Base-by-base conservation (phyloP, 1,284 basidiomycete species). In the Ustilago hordei region DNA sequence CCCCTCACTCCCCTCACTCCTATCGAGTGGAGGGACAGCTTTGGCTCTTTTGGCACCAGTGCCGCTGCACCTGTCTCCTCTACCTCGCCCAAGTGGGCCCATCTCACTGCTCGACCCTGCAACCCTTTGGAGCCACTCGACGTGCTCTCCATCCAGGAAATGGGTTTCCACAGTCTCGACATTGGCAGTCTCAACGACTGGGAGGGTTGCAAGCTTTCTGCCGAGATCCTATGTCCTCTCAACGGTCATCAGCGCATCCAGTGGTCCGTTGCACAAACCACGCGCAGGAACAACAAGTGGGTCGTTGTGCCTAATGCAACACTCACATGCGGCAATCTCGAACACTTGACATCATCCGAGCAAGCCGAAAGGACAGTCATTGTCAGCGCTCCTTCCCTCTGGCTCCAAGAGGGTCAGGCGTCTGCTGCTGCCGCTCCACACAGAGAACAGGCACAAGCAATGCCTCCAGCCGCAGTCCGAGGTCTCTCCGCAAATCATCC, bases 151-250 rank as follows among this genome's bases (percentile, higher is more conserved):
- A 78, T 84, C 52, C 73, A 82, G 17, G 82, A 84, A 39, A 82
- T 84, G 81, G 81, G 81, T 8, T 56, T 75, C 36, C 82, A 84
- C 63, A 74, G 79, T 32, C 67, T 84, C 64, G 74, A 84, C 55
- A 56, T 84, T 15, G 82, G 82, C 66, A 79, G 73, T 60, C 61
- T 74, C 36, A 75, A 72, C 43, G 81, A 84, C 54, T 84, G 82
- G 82, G 70, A 81, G 15, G 82, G 82, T 23, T 68, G 63, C 59
- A 71, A 67, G 52, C 65, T 81, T n/a, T 72, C 70, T 19, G 70
- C 75, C 45, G 67, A 78, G 55, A 69, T 78, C 47, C 36, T 78
- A 5, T 78, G 75, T 34, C 75, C 75, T 28, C 36, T 64, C 48
- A 72, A 69, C 7, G 66, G 66, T 12, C 68, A 68, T n/a, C 65